A percentile compares a stretch with the other conserved stretches of the same genome.
These are phyloP conservation scores for Ajuga reptans DNA, from an alignment of 305 asterid genomes.

Conservation along the genomic window DNA sequence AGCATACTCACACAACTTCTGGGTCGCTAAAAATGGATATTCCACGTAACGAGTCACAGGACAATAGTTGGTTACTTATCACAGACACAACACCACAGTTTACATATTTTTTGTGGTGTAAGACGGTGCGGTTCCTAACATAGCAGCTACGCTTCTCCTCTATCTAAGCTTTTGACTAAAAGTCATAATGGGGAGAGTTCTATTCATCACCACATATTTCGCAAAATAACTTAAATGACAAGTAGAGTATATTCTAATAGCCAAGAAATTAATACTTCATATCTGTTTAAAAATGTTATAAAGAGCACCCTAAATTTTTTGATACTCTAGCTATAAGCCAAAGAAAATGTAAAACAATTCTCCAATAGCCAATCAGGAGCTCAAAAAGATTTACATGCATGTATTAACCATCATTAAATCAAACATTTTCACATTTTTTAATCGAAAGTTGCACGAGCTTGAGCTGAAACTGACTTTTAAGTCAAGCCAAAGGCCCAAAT, in stretches of 20 bases:
- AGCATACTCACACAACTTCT: neutral
- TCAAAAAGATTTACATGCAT: neutral
- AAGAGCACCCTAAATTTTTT: neutral
- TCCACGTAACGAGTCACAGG: neutral
- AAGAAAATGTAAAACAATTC: neutral
- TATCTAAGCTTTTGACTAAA: no score
- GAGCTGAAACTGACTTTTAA: neutral
- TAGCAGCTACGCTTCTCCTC: no score
- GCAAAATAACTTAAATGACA: neutral
- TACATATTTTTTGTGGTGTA: no score
- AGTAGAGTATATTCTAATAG: neutral
- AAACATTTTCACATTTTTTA: neutral
- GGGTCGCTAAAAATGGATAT: no score
- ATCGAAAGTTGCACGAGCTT: constrained; percentile 10
- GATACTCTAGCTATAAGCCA: neutral
- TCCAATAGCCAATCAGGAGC: neutral
- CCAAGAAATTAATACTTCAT: neutral
- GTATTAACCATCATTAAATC: neutral
- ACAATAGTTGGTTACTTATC: neutral
- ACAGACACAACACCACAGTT: no score
- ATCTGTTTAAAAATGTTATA: neutral
- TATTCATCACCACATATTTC: neutral
- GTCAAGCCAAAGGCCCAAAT: neutral
- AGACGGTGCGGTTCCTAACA: no score
- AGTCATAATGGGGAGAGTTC: neutral